Evolutionary conservation across 140 eudicot species (phyloP), one percentile per base, ranked within the genome.

Genomic region (Senecio squalidus): DNA sequence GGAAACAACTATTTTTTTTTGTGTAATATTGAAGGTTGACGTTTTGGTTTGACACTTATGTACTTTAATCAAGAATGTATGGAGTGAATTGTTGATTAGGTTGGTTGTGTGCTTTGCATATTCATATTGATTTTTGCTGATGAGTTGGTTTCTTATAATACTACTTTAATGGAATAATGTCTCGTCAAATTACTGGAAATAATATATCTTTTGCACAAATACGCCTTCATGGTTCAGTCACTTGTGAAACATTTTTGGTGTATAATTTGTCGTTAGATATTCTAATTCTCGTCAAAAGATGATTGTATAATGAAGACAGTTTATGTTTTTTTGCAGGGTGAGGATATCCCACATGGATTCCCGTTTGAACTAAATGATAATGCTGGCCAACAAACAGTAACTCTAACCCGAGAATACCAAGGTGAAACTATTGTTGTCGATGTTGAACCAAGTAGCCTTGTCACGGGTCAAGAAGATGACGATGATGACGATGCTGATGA

Each of bases 351-450:
- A 30, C 56, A 52, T 6, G 81, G 70, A 3, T 89, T 89, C 69
- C 89, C 95, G 8, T 89, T 84, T 49, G 38, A 79, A 34, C 78
- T 89, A n/a, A 66, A 77, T 40, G 95, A 89, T 44, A 58, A 49
- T 28, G 80, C 74, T 5, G 95, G 97, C 14, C 78, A 61, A 16
- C 78, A 79, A 60, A 89, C 92, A 8, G 30, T 89, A 43, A 53
- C 82, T 14, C 45, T 89, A 33, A 79, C 73, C 55, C 60, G 97
- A 70, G 83, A 79, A 39, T 84, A 84, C 70, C 74, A 79, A 23
- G 92, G 88, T 25, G 97, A 89, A 80, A 66, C 73, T 1, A 82
- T 89, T 38, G 62, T 14, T 27, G 80, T 84, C 28, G 95, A 79
- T 55, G 97, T 84, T 51, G 76, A 79, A 78, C 84, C 76, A 72